Base-by-base conservation (phyloP, 306 rosid genomes). In the Clitoria ternatea region DNA sequence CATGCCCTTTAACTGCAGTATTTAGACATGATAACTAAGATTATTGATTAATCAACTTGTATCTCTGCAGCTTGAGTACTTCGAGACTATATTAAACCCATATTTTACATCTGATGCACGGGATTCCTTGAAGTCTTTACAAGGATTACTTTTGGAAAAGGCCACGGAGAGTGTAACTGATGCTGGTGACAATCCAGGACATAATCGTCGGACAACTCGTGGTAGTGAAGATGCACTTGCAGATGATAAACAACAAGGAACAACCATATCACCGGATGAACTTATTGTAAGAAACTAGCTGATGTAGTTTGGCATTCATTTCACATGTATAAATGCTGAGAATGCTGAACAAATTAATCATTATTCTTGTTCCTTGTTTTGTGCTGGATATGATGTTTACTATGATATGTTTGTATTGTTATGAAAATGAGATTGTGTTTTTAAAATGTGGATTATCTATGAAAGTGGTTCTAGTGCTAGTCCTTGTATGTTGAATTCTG, bases 21-120 rank as follows among this genome's bases (percentile, higher is more conserved):
- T 61, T 70, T 65, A 32, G 36, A 36, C 23, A 43, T 49, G 57
- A 63, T 52, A 50, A 26, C 60, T 61, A 6, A 8, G 22, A 66
- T 30, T 67, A 40, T 61, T 81, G 83, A 75, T 73, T 59, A 37
- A 56, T 63, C 60, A 40, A 13, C 45, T 53, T 77, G 76, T 74
- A 73, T 69, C 61, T 56, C 66, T 82, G 89, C 96, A 95, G 99
- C 99, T 95, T 77, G 99, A 95, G 75, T 95, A 95, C 85, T 91
- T 87, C 0, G 97, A 95, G 91, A 87, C 88, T 23, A 86, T 95
- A 80, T 87, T 95, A 78, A 91, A 87, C 69, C 96, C 96, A 55
- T 95, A 91, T 79, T 89, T 95, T 63, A 91, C 99, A 47, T 66
- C 91, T n/a, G 99, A 81, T 78, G 97, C 97, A 74, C 89, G 96